Percentiles rank a stretch among this genome's conserved stretches.
Conservation (phyloP, 768 basidiomycete genomes). For the Boletus vinaceobasis region DNA sequence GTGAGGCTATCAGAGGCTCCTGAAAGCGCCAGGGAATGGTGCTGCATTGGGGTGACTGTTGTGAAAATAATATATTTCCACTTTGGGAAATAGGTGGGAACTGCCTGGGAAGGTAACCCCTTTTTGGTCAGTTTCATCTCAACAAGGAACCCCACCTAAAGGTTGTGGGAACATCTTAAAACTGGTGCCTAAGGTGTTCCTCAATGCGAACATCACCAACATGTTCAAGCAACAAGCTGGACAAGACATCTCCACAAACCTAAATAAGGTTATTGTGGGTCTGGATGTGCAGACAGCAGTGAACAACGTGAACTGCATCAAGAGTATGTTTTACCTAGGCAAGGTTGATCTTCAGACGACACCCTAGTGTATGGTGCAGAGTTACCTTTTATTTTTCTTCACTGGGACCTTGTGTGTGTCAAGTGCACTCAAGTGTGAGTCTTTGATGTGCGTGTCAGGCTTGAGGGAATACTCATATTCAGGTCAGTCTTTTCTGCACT, state of each 20-base stretch:
- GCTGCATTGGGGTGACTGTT: too few relatives aligned
- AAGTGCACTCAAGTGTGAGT: constrained; percentile 81
- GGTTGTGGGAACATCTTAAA: too few relatives aligned
- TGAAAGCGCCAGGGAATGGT: too few relatives aligned
- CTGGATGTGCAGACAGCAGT: constrained; percentile 46
- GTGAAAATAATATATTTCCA: too few relatives aligned
- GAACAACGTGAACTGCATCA: constrained; percentile 64
- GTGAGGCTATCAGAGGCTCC: too few relatives aligned
- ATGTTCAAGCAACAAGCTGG: constrained; percentile 82
- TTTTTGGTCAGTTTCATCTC: too few relatives aligned
- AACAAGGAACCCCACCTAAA: too few relatives aligned
- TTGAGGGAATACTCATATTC: constrained; percentile 6
- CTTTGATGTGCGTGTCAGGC: not conserved
- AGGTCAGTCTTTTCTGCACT: constrained; percentile 81
- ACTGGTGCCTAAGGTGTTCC: too few relatives aligned
- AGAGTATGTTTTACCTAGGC: constrained; percentile 76
- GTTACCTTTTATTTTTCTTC: constrained; percentile 73
- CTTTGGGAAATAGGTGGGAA: too few relatives aligned
- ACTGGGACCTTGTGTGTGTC: constrained; percentile 76
- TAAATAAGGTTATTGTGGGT: constrained; percentile 56
- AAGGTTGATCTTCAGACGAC: constrained; percentile 74
- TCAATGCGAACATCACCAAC: constrained; percentile 58
- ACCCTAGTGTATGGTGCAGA: constrained; percentile 79
- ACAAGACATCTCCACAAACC: constrained; percentile 69
- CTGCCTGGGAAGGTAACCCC: too few relatives aligned